phyloP scores from a whole-genome alignment of 768 basidiomycete species.

The Pholiota molesta region DNA sequence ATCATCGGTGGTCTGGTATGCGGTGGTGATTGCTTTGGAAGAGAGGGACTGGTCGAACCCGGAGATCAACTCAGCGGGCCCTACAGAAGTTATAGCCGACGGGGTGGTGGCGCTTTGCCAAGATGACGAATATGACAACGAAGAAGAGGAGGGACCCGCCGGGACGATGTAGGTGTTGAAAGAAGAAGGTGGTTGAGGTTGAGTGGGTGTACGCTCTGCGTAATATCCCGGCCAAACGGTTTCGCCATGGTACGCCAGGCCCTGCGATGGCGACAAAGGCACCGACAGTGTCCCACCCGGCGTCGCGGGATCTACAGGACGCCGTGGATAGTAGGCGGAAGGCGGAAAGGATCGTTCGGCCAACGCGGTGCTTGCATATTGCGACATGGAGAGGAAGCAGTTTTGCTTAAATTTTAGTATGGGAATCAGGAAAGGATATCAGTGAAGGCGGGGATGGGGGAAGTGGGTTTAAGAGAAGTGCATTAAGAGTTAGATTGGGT shows the following conservation, averaged over 20 bases:
- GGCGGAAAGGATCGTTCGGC: conserved; percentile 16
- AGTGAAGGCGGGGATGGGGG: conserved; percentile 15
- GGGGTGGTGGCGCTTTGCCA: conserved; percentile 11
- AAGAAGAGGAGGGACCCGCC: conserved; percentile 4
- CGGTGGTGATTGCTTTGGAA: neutral
- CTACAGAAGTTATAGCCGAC: conserved; percentile 6
- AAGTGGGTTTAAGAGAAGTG: conserved; percentile 24
- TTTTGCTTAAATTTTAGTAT: conserved; percentile 13
- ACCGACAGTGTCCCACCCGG: conserved; percentile 7
- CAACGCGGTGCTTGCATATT: conserved; percentile 14
- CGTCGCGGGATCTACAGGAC: neutral
- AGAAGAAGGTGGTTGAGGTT: conserved; percentile 7
- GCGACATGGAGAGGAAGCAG: conserved; percentile 18
- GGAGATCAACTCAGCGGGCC: neutral
- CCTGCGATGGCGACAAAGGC: conserved; percentile 10
- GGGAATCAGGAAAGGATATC: conserved; percentile 25
- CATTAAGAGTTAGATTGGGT: conserved; percentile 16
- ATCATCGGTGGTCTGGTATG: conserved; percentile 10
- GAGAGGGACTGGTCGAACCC: conserved; percentile 1
- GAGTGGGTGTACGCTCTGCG: conserved; percentile 12
- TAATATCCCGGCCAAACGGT: conserved; percentile 18
- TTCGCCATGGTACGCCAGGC: conserved; percentile 9
- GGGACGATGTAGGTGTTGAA: conserved; percentile 7
- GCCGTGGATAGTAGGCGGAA: conserved; percentile 16
- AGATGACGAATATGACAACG: conserved; percentile 12